Conservation (phyloP, 192 early-diverging fungal genomes). For the Rhizophagus clarus region DNA sequence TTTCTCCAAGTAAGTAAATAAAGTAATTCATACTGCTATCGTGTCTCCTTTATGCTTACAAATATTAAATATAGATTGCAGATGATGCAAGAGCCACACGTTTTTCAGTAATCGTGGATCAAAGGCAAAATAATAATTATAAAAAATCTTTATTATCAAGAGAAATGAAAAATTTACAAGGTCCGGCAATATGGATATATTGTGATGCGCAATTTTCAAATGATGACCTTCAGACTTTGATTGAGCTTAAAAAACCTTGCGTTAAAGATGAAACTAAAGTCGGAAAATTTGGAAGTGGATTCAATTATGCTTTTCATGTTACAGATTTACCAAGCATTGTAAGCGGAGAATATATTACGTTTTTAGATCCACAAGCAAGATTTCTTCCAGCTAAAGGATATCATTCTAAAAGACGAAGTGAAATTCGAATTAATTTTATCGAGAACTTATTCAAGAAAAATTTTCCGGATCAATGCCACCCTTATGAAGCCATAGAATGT, state of each 20-base stretch:
- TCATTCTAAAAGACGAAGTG: neutral
- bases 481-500: neutral
- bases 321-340: slow-evolving; percentile 42
- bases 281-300: slow-evolving; percentile 39
- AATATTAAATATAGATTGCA: neutral
- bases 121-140: neutral
- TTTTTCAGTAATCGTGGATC: slow-evolving; percentile 35
- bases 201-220: slow-evolving; percentile 36
- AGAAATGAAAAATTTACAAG: slow-evolving; percentile 39
- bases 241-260: slow-evolving; percentile 2
- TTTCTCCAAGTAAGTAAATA: neutral
- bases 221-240: slow-evolving; percentile 27
- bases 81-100: slow-evolving; percentile 37
- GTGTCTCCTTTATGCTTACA: too few species aligned
- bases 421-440: neutral
- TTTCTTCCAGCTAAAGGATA: neutral
- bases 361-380: slow-evolving; percentile 35
- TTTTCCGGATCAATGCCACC: neutral
- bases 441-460: neutral
- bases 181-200: slow-evolving; percentile 38
- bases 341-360: slow-evolving; percentile 33
- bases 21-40: neutral
- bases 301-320: slow-evolving; percentile 38
- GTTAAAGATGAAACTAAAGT: slow-evolving; percentile 36
- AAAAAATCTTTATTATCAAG: slow-evolving; percentile 18